phyloP scores from a whole-genome alignment of 805 yeast species.

The Cyberlindnera mycetangii region DNA sequence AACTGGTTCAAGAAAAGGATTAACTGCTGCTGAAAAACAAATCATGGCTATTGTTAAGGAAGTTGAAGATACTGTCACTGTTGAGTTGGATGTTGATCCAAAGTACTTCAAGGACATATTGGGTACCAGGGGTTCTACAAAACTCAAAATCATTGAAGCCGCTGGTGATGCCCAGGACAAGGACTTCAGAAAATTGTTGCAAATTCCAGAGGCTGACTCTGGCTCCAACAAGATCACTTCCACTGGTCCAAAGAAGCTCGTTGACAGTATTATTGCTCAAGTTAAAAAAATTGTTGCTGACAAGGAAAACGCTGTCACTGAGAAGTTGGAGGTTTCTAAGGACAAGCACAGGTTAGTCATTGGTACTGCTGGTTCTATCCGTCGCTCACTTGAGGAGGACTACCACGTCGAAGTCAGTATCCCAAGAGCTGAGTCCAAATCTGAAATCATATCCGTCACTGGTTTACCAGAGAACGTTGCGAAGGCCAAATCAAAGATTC shows the following conservation, averaged over 20 bases:
- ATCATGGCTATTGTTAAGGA: conserved; percentile 64
- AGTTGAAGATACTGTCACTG: conserved; percentile 36
- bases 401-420: conserved; percentile 60
- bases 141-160: conserved; percentile 66
- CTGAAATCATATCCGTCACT: conserved; percentile 49
- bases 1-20: conserved; percentile 73
- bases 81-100: conserved; percentile 21
- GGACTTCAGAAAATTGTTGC: conserved; percentile 54
- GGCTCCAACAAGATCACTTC: conserved; percentile 57
- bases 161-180: conserved; percentile 70
- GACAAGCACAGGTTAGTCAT: conserved; percentile 72
- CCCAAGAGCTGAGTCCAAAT: conserved; percentile 55
- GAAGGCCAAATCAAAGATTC: conserved; percentile 59
- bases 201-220: conserved; percentile 66
- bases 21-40: conserved; percentile 65
- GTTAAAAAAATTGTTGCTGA: conserved; percentile 61
- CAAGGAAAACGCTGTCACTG: conserved; percentile 56
- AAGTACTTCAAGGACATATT: conserved; percentile 22
- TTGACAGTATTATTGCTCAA: conserved; percentile 60
- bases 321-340: conserved; percentile 56
- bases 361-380: conserved; percentile 77
- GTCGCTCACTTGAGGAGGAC: conserved; percentile 69
- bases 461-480: conserved; percentile 70
- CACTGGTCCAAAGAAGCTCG: conserved; percentile 74
- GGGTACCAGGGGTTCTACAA: conserved; percentile 42